Percentiles rank a stretch among this genome's conserved stretches.
phyloP scores from a whole-genome alignment of 2,329 filamentous ascomycete genomes.

The Phoma sp. region DNA sequence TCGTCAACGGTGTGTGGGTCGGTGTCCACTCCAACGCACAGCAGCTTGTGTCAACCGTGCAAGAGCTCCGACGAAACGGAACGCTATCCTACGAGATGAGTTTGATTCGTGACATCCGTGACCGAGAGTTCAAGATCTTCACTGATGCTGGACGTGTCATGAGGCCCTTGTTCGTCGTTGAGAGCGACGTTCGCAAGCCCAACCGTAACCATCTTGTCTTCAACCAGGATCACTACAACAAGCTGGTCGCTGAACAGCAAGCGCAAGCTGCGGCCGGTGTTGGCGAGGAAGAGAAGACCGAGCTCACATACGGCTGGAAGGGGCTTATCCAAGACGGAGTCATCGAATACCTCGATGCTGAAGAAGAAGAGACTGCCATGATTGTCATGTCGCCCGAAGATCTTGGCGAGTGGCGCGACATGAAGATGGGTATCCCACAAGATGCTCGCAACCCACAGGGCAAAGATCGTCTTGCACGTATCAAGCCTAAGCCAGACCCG shows the following conservation, averaged over 20 bases:
- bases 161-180: slow-evolving; percentile 90
- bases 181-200: slow-evolving; percentile 77
- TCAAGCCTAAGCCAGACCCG: slow-evolving; percentile 87
- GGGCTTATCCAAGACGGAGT: slow-evolving; percentile 83
- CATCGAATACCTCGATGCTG: slow-evolving; percentile 95
- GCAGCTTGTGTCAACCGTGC: slow-evolving; percentile 79
- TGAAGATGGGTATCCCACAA: slow-evolving; percentile 52
- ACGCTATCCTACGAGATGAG: slow-evolving; percentile 92
- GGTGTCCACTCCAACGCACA: slow-evolving; percentile 91
- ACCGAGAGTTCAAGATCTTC: slow-evolving; percentile 98
- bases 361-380: slow-evolving; percentile 98
- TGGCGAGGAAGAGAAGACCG: slow-evolving; percentile 63
- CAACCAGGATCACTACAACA: slow-evolving; percentile 77
- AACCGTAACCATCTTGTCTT: slow-evolving; percentile 81
- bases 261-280: slow-evolving; percentile 62
- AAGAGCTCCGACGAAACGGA: slow-evolving; percentile 77
- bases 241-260: slow-evolving; percentile 75
- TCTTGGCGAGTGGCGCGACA: slow-evolving; percentile 66
- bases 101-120: slow-evolving; percentile 92
- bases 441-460: slow-evolving; percentile 60
- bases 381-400: slow-evolving; percentile 99
- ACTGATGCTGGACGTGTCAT: slow-evolving; percentile 96
- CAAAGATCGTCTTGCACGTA: slow-evolving; percentile 79
- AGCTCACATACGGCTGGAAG: slow-evolving; percentile 81
- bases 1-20: slow-evolving; percentile 98